phyloP scores from a whole-genome alignment of 768 basidiomycete species.

The Cystofilobasidium bisporidii region DNA sequence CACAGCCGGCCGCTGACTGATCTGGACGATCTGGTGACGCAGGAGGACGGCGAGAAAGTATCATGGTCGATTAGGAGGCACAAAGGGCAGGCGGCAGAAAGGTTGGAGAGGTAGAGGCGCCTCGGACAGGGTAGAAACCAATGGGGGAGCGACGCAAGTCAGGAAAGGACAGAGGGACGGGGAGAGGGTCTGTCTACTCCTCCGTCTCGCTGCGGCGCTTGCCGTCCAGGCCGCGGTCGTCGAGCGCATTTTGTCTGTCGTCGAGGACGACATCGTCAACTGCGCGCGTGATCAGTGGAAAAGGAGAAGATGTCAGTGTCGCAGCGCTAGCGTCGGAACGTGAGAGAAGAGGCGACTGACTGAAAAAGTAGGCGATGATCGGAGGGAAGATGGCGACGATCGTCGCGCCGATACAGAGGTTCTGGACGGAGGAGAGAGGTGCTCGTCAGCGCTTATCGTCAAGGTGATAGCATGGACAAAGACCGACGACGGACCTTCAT shows the following conservation, averaged over 20 bases:
- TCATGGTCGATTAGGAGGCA: too few relatives aligned
- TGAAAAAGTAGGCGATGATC: slow-evolving; percentile 50
- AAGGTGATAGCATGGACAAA: slow-evolving; percentile 2
- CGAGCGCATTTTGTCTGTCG: slow-evolving; percentile 61
- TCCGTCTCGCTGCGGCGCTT: background rate
- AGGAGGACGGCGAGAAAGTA: too few relatives aligned
- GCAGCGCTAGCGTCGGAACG: background rate
- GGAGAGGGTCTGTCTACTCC: too few relatives aligned
- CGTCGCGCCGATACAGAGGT: slow-evolving; percentile 49
- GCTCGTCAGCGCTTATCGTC: slow-evolving; percentile 23
- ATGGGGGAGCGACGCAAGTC: too few relatives aligned
- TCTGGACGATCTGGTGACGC: too few relatives aligned
- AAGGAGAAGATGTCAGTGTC: slow-evolving; percentile 50
- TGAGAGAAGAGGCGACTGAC: slow-evolving; percentile 51
- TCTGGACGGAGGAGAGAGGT: slow-evolving; percentile 15
- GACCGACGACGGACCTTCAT: slow-evolving; percentile 29
- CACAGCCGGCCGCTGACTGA: too few relatives aligned
- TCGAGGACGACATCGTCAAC: slow-evolving; percentile 62
- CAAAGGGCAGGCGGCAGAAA: too few relatives aligned
- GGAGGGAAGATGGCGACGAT: slow-evolving; percentile 53
- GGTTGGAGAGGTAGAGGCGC: too few relatives aligned
- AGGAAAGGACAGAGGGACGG: too few relatives aligned
- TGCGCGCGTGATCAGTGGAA: slow-evolving; percentile 51
- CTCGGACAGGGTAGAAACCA: too few relatives aligned
- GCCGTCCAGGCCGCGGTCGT: slow-evolving; percentile 33